Evolutionary conservation across 108 stramenopile genomes (phyloP).

Genomic region (Nitzschia sp.): DNA sequence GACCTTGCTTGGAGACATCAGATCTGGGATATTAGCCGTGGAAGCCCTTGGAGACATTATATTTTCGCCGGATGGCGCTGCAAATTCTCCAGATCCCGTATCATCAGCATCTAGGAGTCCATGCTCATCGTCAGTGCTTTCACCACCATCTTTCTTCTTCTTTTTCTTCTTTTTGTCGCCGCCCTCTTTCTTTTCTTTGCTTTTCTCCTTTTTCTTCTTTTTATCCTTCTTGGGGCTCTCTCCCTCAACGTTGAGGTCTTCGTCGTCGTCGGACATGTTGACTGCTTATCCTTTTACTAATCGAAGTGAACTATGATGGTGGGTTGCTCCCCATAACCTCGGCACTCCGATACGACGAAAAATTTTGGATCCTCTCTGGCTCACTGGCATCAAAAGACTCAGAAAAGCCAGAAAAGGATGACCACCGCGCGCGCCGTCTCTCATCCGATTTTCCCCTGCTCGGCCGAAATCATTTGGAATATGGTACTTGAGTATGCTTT

Average conservation of each 20-base stretch:
- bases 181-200: slow-evolving; percentile 12
- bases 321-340: too few relatives aligned
- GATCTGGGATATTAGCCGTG: neutral
- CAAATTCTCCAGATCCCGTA: neutral
- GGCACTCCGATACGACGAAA: too few relatives aligned
- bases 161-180: slow-evolving; percentile 33
- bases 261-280: slow-evolving; percentile 12
- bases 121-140: neutral
- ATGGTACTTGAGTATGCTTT: too few relatives aligned
- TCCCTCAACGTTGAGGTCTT: neutral
- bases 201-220: slow-evolving; percentile 18
- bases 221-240: slow-evolving; percentile 10
- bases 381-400: too few relatives aligned
- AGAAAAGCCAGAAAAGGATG: too few relatives aligned
- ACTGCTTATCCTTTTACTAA: too few relatives aligned
- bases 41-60: neutral
- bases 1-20: slow-evolving; percentile 6
- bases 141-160: slow-evolving; percentile 2
- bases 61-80: neutral
- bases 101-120: neutral
- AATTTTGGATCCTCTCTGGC: too few relatives aligned
- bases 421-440: too few relatives aligned
- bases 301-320: too few relatives aligned
- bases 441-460: too few relatives aligned
- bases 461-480: too few relatives aligned